These are phyloP conservation scores for Auricularia sp. DNA, from an alignment of 768 basidiomycete genomes.

Conservation along the genomic window DNA sequence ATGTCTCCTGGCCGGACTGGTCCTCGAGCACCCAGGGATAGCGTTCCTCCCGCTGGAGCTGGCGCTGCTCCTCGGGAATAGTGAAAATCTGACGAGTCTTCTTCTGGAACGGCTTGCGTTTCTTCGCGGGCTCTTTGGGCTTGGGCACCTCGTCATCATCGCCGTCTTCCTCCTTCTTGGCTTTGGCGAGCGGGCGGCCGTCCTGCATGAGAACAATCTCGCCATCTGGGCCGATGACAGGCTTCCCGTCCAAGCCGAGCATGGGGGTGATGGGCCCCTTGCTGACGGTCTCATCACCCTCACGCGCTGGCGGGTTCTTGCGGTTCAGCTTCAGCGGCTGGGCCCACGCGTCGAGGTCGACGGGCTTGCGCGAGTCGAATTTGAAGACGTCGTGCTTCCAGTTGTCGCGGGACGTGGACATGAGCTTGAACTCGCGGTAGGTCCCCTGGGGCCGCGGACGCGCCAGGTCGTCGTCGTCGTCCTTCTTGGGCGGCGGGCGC, in stretches of 20 bases:
- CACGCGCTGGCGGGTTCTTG: constrained; percentile 52
- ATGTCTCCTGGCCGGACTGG: constrained; percentile 54
- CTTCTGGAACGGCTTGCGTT: constrained; percentile 66
- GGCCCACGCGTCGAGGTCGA: constrained; percentile 61
- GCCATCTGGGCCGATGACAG: constrained; percentile 69
- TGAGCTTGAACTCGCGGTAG: constrained; percentile 67
- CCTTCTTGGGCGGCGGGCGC: background rate
- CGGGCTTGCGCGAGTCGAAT: constrained; percentile 64
- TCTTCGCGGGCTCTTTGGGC: constrained; percentile 31
- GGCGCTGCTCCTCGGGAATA: constrained; percentile 66
- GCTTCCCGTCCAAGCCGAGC: constrained; percentile 76
- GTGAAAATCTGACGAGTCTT: constrained; percentile 77
- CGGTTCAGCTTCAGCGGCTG: constrained; percentile 79
- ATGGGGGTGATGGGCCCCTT: constrained; percentile 45
- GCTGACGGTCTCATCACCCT: constrained; percentile 28
- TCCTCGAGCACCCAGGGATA: constrained; percentile 93
- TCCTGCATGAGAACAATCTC: constrained; percentile 63
- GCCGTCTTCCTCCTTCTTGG: constrained; percentile 17
- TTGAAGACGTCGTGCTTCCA: constrained; percentile 94
- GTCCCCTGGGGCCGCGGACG: constrained; percentile 26
- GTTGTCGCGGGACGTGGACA: constrained; percentile 70
- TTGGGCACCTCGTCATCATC: constrained; percentile 21
- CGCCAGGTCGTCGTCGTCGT: background rate
- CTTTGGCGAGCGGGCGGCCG: constrained; percentile 45
- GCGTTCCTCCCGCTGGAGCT: constrained; percentile 74